A percentile compares a stretch with the other conserved stretches of the same genome.
Evolutionary conservation across 441 rosid genomes (phyloP).

Genomic region (Theobroma grandiflorum): DNA sequence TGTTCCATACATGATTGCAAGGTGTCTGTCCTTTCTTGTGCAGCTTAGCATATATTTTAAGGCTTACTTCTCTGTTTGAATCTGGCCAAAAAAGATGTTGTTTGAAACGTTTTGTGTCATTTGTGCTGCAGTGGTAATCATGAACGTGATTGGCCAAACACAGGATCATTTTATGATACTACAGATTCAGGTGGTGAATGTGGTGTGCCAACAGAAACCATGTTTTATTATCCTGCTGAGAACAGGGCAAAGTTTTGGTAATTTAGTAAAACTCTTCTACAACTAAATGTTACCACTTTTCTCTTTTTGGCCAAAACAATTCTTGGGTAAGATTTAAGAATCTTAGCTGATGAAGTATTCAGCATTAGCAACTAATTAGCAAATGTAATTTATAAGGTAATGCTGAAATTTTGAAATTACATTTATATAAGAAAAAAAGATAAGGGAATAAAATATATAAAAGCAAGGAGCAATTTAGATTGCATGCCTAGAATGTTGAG

Average conservation of each 20-base stretch:
- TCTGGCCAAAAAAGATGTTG: background rate
- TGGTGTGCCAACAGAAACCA: conserved; percentile 90
- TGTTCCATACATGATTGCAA: conserved; percentile 87
- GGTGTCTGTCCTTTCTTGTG: conserved; percentile 46
- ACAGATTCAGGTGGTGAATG: conserved; percentile 95
- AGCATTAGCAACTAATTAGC: background rate
- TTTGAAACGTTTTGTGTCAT: background rate
- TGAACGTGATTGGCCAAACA: conserved; percentile 87
- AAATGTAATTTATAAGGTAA: background rate
- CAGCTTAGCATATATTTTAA: conserved; percentile 23
- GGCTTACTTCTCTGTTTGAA: background rate
- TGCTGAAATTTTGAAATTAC: too few species aligned
- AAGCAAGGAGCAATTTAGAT: background rate
- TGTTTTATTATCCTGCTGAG: conserved; percentile 88
- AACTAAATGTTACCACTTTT: background rate
- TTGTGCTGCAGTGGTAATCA: conserved; percentile 78
- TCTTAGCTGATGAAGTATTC: conserved; percentile 8
- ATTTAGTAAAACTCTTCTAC: conserved; percentile 17
- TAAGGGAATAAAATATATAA: background rate
- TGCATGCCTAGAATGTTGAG: background rate
- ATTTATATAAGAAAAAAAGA: background rate
- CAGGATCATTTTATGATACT: conserved; percentile 78
- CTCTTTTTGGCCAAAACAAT: background rate
- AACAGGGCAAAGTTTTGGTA: conserved; percentile 96
- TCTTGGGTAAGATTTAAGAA: background rate